These are phyloP conservation scores for Stygiomarasmius scandens DNA, from an alignment of 1,284 basidiomycete species.

Conservation along the genomic window DNA sequence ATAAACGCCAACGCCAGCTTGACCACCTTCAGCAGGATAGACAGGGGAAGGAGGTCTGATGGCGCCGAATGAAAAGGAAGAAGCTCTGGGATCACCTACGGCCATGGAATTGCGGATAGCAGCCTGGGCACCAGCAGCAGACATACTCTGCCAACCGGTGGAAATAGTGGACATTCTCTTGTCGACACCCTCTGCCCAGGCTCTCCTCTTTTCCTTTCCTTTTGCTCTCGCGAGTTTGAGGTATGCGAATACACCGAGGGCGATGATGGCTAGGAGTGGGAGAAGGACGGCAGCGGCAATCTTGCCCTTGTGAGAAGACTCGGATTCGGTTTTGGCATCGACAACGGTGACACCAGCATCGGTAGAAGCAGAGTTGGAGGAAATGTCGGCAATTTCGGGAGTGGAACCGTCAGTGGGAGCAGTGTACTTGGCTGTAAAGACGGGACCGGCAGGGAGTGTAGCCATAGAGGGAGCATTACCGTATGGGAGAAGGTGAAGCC, in stretches of 20 bases:
- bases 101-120: too few relatives aligned
- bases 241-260: slow-evolving; percentile 52
- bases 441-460: slow-evolving; percentile 66
- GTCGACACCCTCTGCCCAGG: too few relatives aligned
- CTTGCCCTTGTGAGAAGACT: slow-evolving; percentile 57
- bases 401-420: slow-evolving; percentile 45
- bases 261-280: slow-evolving; percentile 63
- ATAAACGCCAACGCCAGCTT: too few relatives aligned
- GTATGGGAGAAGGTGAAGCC: slow-evolving; percentile 25
- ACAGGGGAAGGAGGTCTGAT: too few relatives aligned
- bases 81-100: too few relatives aligned
- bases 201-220: slow-evolving; percentile 64
- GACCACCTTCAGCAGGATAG: too few relatives aligned
- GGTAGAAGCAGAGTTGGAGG: slow-evolving; percentile 18
- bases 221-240: slow-evolving; percentile 60
- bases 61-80: too few relatives aligned
- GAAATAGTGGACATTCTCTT: too few relatives aligned
- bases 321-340: slow-evolving; percentile 36
- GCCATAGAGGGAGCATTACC: slow-evolving; percentile 58
- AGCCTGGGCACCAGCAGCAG: too few relatives aligned
- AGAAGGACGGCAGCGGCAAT: slow-evolving; percentile 80
- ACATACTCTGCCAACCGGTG: too few relatives aligned
- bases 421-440: slow-evolving; percentile 69
- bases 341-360: slow-evolving; percentile 41
- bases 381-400: slow-evolving; percentile 43